phyloP scores from a whole-genome alignment of 2,329 filamentous ascomycete species.

The Sclerotinia spermophila region DNA sequence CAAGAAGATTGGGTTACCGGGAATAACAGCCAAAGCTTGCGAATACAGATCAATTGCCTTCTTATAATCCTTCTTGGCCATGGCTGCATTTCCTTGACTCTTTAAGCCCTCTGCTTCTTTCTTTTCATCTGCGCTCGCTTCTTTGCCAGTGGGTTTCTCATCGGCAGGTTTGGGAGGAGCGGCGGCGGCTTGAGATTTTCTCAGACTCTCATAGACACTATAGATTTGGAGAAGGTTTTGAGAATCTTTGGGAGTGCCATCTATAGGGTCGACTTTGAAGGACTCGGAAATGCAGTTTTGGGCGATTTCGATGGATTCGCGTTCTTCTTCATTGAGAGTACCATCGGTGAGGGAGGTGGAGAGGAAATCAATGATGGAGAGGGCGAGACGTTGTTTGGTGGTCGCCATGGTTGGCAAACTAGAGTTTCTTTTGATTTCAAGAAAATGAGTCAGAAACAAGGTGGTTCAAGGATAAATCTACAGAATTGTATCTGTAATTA shows the following conservation, averaged over 20 bases:
- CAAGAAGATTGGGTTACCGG: conserved; percentile 91
- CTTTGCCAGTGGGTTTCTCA: conserved; percentile 39
- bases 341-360: conserved; percentile 80
- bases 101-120: conserved; percentile 86
- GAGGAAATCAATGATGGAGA: conserved; percentile 96
- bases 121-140: conserved; percentile 53
- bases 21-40: conserved; percentile 74
- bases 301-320: conserved; percentile 91
- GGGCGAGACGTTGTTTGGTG: conserved; percentile 75
- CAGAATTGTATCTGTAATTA: background rate
- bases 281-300: conserved; percentile 91
- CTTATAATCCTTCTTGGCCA: conserved; percentile 89
- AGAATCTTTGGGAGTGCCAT: conserved; percentile 74
- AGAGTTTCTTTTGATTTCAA: background rate
- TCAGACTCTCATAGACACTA: conserved; percentile 93
- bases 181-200: conserved; percentile 43
- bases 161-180: conserved; percentile 44
- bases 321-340: conserved; percentile 81
- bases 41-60: conserved; percentile 83
- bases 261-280: conserved; percentile 88
- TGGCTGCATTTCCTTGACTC: conserved; percentile 86
- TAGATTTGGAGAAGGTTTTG: conserved; percentile 91
- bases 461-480: background rate
- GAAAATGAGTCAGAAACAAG: background rate
- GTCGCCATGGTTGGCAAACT: conserved; percentile 33